A percentile compares a stretch with the other conserved stretches of the same genome.
Conservation (phyloP, 2,329 filamentous ascomycete genomes). For the Colletotrichum sp. region DNA sequence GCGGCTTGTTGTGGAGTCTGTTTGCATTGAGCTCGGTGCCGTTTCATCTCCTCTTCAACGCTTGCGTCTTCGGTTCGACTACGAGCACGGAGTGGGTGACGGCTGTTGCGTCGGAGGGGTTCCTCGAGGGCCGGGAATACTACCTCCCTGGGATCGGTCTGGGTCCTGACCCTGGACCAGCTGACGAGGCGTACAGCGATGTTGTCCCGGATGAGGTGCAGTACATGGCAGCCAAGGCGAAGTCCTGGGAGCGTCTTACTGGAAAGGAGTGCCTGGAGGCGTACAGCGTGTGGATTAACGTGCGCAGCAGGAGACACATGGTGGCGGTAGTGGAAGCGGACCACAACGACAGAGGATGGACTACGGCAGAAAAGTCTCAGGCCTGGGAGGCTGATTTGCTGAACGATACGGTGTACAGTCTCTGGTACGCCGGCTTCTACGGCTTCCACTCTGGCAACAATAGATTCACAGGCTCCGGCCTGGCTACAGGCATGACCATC, state of each 20-base stretch:
- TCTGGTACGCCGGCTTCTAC: background rate
- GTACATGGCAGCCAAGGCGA: background rate
- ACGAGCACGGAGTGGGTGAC: background rate
- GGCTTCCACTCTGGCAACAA: background rate
- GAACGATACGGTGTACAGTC: background rate
- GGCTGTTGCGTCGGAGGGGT: background rate
- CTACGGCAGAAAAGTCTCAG: background rate
- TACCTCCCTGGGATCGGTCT: background rate
- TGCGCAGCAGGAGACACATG: background rate
- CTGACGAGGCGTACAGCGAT: background rate
- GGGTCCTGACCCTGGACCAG: background rate
- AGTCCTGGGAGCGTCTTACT: background rate
- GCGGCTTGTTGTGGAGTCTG: constrained; percentile 20
- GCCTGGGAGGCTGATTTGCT: background rate
- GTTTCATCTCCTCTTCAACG: constrained; percentile 30
- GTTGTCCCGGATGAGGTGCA: background rate
- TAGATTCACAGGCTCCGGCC: background rate
- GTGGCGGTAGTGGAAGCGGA: background rate
- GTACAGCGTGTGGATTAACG: background rate
- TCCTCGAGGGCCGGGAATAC: constrained; percentile 18
- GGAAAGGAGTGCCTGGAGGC: background rate
- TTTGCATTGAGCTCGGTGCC: constrained; percentile 29
- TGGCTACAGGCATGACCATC: background rate
- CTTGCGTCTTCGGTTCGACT: constrained; percentile 6
- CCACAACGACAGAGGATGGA: background rate